A percentile compares a stretch with the other conserved stretches of the same genome.
Conservation (phyloP, 2,329 filamentous ascomycete genomes). For the Ophiostoma novo-ulmi region DNA sequence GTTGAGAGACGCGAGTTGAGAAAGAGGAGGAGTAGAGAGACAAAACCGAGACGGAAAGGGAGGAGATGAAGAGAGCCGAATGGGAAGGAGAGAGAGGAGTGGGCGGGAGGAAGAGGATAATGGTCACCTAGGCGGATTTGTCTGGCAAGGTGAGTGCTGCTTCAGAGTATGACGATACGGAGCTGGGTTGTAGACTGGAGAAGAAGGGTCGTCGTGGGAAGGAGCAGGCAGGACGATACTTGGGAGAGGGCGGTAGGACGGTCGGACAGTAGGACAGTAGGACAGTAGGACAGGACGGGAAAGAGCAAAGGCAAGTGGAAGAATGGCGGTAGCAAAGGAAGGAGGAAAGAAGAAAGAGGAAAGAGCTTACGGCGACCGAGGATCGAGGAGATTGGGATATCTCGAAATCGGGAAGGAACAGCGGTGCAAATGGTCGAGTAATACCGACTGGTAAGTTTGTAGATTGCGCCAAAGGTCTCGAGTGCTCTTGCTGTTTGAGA, state of each 20-base stretch:
- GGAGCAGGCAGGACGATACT: background rate
- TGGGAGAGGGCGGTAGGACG: background rate
- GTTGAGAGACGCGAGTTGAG: background rate
- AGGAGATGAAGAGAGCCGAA: background rate
- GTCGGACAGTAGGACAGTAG: too few species aligned
- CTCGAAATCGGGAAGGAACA: background rate
- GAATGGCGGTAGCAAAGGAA: background rate
- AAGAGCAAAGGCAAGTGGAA: background rate
- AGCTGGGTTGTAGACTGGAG: background rate
- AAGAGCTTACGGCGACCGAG: constrained; percentile 1
- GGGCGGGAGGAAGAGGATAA: background rate
- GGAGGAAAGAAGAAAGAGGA: background rate
- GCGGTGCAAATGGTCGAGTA: background rate
- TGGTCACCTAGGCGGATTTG: background rate
- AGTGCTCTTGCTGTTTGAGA: constrained; percentile 13
- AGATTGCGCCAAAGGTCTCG: background rate
- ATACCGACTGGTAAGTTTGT: background rate
- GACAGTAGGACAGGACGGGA: background rate
- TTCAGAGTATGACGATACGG: constrained; percentile 2
- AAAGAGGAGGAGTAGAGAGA: background rate
- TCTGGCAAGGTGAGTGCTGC: constrained; percentile 1
- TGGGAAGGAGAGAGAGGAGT: background rate
- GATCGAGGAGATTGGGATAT: background rate
- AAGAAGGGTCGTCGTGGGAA: background rate
- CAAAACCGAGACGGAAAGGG: background rate